These are phyloP conservation scores for Lunasporangiospora selenospora DNA, from an alignment of 192 early-diverging fungal genomes.

Conservation along the genomic window DNA sequence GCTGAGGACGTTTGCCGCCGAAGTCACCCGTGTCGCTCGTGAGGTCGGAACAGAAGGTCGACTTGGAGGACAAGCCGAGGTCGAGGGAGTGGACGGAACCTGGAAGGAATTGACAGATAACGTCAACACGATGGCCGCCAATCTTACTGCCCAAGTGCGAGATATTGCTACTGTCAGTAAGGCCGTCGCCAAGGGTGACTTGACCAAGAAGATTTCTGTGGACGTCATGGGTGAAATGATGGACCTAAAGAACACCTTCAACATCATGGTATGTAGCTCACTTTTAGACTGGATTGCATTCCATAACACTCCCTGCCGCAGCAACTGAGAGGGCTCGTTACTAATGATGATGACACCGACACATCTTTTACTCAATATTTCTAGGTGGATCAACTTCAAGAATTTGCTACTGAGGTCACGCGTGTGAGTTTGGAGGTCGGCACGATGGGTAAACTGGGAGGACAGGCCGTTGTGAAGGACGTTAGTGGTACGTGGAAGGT, in stretches of 20 bases:
- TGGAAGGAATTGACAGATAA: conserved; percentile 75
- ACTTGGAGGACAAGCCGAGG: conserved; percentile 52
- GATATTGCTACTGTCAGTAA: conserved; percentile 68
- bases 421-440: conserved; percentile 69
- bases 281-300: no score
- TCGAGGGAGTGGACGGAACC: conserved; percentile 64
- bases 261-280: conserved; percentile 51
- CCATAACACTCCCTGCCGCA: no score
- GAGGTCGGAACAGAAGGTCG: conserved; percentile 70
- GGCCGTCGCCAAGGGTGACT: conserved; percentile 68
- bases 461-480: conserved; percentile 62
- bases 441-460: conserved; percentile 66
- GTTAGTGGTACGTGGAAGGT: conserved; percentile 72
- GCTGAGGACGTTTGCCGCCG: conserved; percentile 31
- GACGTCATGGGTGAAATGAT: conserved; percentile 69
- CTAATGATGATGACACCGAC: no score
- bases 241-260: conserved; percentile 68
- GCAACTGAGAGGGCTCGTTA: no score
- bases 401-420: conserved; percentile 68
- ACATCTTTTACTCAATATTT: no score
- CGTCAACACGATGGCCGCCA: conserved; percentile 76
- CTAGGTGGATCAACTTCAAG: conserved; percentile 59
- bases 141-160: conserved; percentile 67
- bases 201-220: conserved; percentile 61
- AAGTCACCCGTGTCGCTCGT: conserved; percentile 66